Base-by-base conservation (phyloP, 768 basidiomycete genomes). In the Leucogyrophana mollusca region DNA sequence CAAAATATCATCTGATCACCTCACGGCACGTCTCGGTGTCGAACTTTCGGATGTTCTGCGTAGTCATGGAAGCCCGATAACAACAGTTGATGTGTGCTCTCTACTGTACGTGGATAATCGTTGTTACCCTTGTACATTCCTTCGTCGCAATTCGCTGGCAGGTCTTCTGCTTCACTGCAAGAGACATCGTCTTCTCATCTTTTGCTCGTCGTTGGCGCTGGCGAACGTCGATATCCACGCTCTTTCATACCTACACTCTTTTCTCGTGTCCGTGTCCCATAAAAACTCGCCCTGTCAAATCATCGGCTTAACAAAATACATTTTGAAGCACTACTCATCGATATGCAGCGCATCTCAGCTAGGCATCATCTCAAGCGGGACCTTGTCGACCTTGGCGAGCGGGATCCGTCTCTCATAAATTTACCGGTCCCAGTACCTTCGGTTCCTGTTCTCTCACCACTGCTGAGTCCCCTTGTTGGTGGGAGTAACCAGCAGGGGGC, bases 361-460 rank as follows among this genome's bases (percentile, higher is more conserved):
- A 50, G 45, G 34, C 56, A 50, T 36, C 58, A 41, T 25, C 17
- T 56, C 16, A 36, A 32, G 13, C 54, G 49, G 32, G 51, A 41
- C 33, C 22, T 54, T 17, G 34, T 14, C 36, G 50, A 42, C 20
- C 59, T 70, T 25, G 55, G 67, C 9, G 64, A 61, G 39, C 73
- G 76, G 49, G 62, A 65, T 14, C 72, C 73, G 27, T 51, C 64
- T 2, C 70, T 72, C 50, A 58, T 73, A 33, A 64, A 66, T 27
- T 54, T 73, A 3, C 62, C 71, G 24, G 50, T 72, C 20, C 62
- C 71, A 7, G 36, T 73, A 18, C 72, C 73, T 11, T 65, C 72
- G 7, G 56, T 77, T 30, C 73, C 77, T 2, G 39, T 78, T 22
- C 53, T 73, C 23, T 58, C 59, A n/a, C 62, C 68, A 2, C 23